A percentile compares a stretch with the other conserved stretches of the same genome.
These are phyloP conservation scores for Lactarius vividus DNA, from an alignment of 768 basidiomycete species.

Conservation along the genomic window DNA sequence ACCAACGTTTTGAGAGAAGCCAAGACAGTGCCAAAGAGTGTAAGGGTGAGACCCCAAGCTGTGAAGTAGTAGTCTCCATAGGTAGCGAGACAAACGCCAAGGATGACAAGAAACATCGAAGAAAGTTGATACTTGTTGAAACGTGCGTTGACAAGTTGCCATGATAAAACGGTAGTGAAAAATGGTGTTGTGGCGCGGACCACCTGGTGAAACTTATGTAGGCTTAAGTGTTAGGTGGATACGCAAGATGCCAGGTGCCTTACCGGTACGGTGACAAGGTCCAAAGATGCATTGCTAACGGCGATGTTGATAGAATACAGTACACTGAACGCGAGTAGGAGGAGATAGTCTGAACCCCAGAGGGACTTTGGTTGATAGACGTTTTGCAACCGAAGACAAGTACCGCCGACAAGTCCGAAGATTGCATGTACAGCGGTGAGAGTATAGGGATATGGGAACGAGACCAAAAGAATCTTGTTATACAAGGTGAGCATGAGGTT, in stretches of 20 bases:
- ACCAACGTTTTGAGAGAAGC: constrained; percentile 93
- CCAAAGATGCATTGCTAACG: constrained; percentile 87
- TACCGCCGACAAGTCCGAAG: constrained; percentile 81
- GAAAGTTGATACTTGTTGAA: constrained; percentile 62
- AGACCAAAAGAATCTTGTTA: constrained; percentile 90
- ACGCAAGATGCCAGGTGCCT: constrained; percentile 34
- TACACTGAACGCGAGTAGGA: constrained; percentile 78
- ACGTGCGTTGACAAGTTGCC: constrained; percentile 58
- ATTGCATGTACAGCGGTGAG: constrained; percentile 91
- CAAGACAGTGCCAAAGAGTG: constrained; percentile 85
- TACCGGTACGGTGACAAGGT: constrained; percentile 87
- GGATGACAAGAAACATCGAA: constrained; percentile 79
- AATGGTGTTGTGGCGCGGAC: constrained; percentile 90
- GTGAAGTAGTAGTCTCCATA: constrained; percentile 97
- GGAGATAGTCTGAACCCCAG: constrained; percentile 48
- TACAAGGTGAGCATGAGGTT: constrained; percentile 92
- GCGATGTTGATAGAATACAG: constrained; percentile 94
- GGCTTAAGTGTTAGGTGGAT: background rate
- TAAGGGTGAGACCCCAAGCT: constrained; percentile 76
- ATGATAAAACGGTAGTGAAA: constrained; percentile 82
- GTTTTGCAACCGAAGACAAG: constrained; percentile 55
- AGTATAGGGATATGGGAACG: constrained; percentile 95
- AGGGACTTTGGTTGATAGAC: constrained; percentile 58
- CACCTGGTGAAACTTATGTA: constrained; percentile 88
- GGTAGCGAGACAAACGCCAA: constrained; percentile 90